Percentiles rank a stretch among this genome's conserved stretches.
These are phyloP conservation scores for Yarrowia sp. DNA, from an alignment of 805 yeast genomes.

Conservation along the genomic window DNA sequence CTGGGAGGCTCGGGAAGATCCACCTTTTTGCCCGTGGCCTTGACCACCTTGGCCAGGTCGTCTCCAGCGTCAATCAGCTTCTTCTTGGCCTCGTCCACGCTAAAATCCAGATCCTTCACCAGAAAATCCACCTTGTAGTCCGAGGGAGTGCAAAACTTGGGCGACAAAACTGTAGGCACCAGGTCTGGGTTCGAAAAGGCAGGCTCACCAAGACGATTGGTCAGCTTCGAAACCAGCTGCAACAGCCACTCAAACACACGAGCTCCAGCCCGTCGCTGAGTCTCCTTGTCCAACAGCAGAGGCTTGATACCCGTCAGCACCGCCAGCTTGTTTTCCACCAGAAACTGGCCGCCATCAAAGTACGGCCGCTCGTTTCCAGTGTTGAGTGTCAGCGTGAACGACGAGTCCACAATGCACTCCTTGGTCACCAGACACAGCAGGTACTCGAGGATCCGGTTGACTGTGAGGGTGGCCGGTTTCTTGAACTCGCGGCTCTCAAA, in stretches of 20 bases:
- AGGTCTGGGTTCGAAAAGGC: slow-evolving; percentile 32
- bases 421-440: slow-evolving; percentile 43
- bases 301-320: slow-evolving; percentile 14
- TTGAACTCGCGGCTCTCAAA: slow-evolving; percentile 31
- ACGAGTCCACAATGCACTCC: slow-evolving; percentile 47
- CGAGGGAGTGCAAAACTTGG: slow-evolving; percentile 44
- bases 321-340: slow-evolving; percentile 45
- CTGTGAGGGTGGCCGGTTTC: slow-evolving; percentile 33
- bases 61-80: slow-evolving; percentile 40
- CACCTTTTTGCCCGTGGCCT: slow-evolving; percentile 3
- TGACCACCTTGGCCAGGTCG: slow-evolving; percentile 10
- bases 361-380: slow-evolving; percentile 44
- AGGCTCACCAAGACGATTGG: slow-evolving; percentile 16
- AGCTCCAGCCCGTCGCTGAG: slow-evolving; percentile 21
- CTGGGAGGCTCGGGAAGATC: slow-evolving; percentile 22
- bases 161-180: slow-evolving; percentile 43
- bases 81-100: slow-evolving; percentile 32
- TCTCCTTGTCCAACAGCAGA: slow-evolving; percentile 18
- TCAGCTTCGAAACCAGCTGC: slow-evolving; percentile 22
- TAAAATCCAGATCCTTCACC: slow-evolving; percentile 42
- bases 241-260: slow-evolving; percentile 34
- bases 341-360: slow-evolving; percentile 47
- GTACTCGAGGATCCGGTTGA: slow-evolving; percentile 44
- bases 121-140: slow-evolving; percentile 45
- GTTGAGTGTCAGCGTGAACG: slow-evolving; percentile 44